These are phyloP conservation scores for Cutaneotrichosporon dermatis DNA, from an alignment of 1,284 basidiomycete genomes.

Conservation along the genomic window DNA sequence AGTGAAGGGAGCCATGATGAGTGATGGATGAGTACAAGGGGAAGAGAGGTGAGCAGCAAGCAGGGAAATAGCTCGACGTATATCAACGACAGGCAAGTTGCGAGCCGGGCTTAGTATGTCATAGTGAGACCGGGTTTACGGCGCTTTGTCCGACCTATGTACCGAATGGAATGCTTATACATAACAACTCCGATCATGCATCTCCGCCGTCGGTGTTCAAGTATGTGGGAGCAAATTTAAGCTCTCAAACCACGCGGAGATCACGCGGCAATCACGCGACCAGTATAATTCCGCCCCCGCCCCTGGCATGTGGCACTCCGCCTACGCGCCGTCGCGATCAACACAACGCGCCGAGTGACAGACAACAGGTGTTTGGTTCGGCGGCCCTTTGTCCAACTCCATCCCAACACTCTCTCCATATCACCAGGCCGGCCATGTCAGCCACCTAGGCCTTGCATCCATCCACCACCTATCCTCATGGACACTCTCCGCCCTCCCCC, in stretches of 20 bases:
- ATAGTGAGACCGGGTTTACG: not conserved
- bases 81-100: too few species aligned
- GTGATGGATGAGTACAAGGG: not conserved
- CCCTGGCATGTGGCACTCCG: not conserved
- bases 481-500: not conserved
- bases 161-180: too few species aligned
- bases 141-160: not conserved
- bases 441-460: not conserved
- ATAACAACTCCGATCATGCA: not conserved
- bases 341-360: not conserved
- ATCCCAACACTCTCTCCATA: not conserved
- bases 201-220: not conserved
- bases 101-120: not conserved
- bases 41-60: not conserved
- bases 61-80: too few species aligned
- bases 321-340: not conserved
- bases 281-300: not conserved
- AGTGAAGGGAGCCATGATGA: constrained; percentile 20
- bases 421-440: constrained; percentile 1
- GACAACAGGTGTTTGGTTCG: not conserved
- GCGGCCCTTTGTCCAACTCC: not conserved
- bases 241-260: not conserved
- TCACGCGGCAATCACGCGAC: not conserved
- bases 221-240: not conserved
- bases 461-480: not conserved